Percentiles rank a stretch among this genome's conserved stretches.
phyloP scores from a whole-genome alignment of 2,329 filamentous ascomycete species.

The Colletotrichum brevisporum region DNA sequence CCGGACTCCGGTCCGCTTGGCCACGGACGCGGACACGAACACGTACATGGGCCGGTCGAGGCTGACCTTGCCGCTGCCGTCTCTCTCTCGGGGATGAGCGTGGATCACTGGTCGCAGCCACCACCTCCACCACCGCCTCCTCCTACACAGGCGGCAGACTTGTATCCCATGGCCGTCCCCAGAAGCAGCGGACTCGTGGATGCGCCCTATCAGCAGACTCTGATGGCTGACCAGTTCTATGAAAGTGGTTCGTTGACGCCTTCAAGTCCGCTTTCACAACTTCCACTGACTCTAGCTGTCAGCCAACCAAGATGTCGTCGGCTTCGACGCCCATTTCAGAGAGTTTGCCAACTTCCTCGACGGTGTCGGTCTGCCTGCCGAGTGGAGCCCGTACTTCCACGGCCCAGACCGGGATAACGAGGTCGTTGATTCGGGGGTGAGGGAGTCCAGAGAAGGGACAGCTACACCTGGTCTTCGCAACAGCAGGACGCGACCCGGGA shows the following conservation, averaged over 20 bases:
- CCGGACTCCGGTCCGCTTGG: slow-evolving; percentile 45
- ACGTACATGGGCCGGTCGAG: slow-evolving; percentile 47
- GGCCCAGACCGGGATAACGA: slow-evolving; percentile 44
- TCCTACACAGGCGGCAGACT: slow-evolving; percentile 11
- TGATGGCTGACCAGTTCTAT: slow-evolving; percentile 44
- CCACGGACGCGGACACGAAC: background rate
- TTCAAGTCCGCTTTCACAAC: background rate
- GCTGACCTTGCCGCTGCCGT: slow-evolving; percentile 48
- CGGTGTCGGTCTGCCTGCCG: slow-evolving; percentile 53
- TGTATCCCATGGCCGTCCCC: slow-evolving; percentile 32
- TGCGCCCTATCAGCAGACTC: slow-evolving; percentile 47
- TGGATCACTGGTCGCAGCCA: slow-evolving; percentile 45
- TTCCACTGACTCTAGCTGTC: background rate
- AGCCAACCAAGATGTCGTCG: slow-evolving; percentile 34
- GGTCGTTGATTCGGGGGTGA: slow-evolving; percentile 43
- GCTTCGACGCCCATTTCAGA: slow-evolving; percentile 51
- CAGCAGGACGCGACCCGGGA: slow-evolving; percentile 46
- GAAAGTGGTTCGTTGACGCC: slow-evolving; percentile 40
- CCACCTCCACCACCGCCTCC: slow-evolving; percentile 16
- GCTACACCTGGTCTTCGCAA: slow-evolving; percentile 28
- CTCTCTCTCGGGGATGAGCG: slow-evolving; percentile 51
- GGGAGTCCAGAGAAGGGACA: slow-evolving; percentile 29
- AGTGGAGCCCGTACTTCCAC: slow-evolving; percentile 56
- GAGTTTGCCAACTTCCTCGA: slow-evolving; percentile 56
- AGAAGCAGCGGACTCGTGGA: slow-evolving; percentile 29